Evolutionary conservation across 208 protist genomes (phyloP).

Genomic region (Vickermania spadyakhi): DNA sequence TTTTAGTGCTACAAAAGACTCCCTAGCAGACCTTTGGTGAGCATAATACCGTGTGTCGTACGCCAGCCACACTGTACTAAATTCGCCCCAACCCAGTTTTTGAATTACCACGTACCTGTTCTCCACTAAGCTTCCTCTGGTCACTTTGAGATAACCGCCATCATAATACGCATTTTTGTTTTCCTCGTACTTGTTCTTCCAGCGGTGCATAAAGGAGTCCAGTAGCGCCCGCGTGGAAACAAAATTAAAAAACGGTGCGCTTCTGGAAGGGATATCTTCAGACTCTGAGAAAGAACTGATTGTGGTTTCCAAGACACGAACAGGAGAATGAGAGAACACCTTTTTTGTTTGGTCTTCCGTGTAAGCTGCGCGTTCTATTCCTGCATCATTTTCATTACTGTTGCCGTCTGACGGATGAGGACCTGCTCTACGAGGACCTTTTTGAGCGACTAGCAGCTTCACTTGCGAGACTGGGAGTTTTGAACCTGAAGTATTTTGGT

Average conservation of each 20-base stretch:
- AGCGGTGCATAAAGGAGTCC: conserved; percentile 17
- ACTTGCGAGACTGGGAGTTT: not conserved
- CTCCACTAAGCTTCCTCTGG: conserved; percentile 7
- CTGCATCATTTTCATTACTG: not conserved
- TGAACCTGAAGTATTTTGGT: no score
- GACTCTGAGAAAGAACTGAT: not conserved
- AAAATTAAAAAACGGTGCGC: conserved; percentile 4
- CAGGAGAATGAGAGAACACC: not conserved
- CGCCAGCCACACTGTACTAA: conserved; percentile 85
- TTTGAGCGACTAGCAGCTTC: not conserved
- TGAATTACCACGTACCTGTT: conserved; percentile 65
- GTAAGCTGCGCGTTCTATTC: not conserved
- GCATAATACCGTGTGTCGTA: conserved; percentile 53
- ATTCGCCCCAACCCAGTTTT: conserved; percentile 84
- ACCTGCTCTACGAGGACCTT: not conserved
- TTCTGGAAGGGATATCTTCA: not conserved
- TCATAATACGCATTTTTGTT: conserved; percentile 29
- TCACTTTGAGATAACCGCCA: conserved; percentile 31
- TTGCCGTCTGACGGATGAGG: not conserved
- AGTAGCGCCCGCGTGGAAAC: conserved; percentile 10
- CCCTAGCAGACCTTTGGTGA: conserved; percentile 9
- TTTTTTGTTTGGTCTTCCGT: not conserved
- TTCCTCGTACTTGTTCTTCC: conserved; percentile 23
- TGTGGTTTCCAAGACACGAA: not conserved
- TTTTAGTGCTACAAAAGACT: conserved; percentile 81